Percentiles rank a stretch among this genome's conserved stretches.
phyloP scores from a whole-genome alignment of 441 rosid genomes.

The Eutrema salsugineum region DNA sequence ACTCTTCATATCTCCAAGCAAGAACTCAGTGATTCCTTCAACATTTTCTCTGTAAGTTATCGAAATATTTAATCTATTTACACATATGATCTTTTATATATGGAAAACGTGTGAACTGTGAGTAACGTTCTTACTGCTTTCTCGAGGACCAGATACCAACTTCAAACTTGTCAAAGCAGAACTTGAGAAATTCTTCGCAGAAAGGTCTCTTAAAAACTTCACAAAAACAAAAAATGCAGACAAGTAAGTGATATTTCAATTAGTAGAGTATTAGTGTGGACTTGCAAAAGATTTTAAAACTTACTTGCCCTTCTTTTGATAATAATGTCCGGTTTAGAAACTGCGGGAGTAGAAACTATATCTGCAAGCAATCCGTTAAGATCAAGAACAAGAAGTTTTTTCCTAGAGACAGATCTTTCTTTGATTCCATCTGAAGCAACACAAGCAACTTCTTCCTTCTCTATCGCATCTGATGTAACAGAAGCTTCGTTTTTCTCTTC shows the following conservation, averaged over 20 bases:
- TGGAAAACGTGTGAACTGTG: background rate
- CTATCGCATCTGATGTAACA: no score
- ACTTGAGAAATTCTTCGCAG: slow-evolving; percentile 60
- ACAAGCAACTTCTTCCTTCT: no score
- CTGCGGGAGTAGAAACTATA: slow-evolving; percentile 39
- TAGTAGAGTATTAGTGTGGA: background rate
- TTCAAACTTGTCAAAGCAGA: slow-evolving; percentile 84
- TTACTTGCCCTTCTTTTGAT: slow-evolving; percentile 40
- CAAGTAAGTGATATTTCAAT: background rate
- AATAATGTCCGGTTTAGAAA: slow-evolving; percentile 8
- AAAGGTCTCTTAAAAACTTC: slow-evolving; percentile 69
- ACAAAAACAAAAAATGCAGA: background rate
- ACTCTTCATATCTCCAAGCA: slow-evolving; percentile 70
- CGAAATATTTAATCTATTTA: background rate
- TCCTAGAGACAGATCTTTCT: slow-evolving; percentile 7
- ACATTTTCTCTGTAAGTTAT: slow-evolving; percentile 53
- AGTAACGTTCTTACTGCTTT: slow-evolving; percentile 34
- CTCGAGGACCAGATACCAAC: slow-evolving; percentile 93
- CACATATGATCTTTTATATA: background rate
- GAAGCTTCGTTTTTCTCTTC: slow-evolving; percentile 23
- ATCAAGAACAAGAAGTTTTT: slow-evolving; percentile 49
- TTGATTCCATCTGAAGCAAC: no score
- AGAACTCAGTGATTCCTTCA: slow-evolving; percentile 46
- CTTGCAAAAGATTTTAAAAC: background rate
- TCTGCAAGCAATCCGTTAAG: slow-evolving; percentile 48